Conservation (phyloP, 495 filamentous ascomycete genomes). For the Aspergillus kassunensis region DNA sequence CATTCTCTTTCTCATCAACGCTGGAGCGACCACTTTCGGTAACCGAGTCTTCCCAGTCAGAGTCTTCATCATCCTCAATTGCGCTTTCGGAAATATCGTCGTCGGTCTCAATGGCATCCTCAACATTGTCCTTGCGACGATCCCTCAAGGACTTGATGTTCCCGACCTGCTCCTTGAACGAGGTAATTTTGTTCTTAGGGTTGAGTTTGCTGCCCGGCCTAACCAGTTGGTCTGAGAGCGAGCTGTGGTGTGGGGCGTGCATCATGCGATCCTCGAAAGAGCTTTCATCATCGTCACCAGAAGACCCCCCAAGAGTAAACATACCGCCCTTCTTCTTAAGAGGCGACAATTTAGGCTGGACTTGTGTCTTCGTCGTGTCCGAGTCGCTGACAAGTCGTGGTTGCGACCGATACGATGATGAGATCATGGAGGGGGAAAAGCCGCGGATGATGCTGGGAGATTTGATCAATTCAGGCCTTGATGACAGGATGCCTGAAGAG, state of each 20-base stretch:
- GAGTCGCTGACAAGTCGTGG: slow-evolving; percentile 48
- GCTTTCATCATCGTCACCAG: slow-evolving; percentile 76
- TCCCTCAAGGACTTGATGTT: slow-evolving; percentile 59
- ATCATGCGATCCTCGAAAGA: slow-evolving; percentile 69
- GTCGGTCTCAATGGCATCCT: slow-evolving; percentile 71
- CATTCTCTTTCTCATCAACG: slow-evolving; percentile 68
- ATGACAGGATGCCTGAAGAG: slow-evolving; percentile 32
- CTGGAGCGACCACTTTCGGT: slow-evolving; percentile 80
- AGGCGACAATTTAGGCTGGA: slow-evolving; percentile 43
- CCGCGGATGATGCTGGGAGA: slow-evolving; percentile 79
- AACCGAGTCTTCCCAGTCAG: slow-evolving; percentile 89
- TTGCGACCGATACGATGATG: slow-evolving; percentile 66
- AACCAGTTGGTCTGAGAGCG: slow-evolving; percentile 50
- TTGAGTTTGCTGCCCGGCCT: slow-evolving; percentile 29
- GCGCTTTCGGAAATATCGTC: slow-evolving; percentile 75
- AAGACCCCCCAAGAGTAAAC: slow-evolving; percentile 73
- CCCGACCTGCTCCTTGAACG: slow-evolving; percentile 75
- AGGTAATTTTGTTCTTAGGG: slow-evolving; percentile 69
- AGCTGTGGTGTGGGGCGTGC: slow-evolving; percentile 41
- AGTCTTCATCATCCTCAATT: slow-evolving; percentile 84
- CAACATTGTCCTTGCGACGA: slow-evolving; percentile 57
- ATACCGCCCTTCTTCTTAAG: slow-evolving; percentile 58
- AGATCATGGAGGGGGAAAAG: slow-evolving; percentile 75
- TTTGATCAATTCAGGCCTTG: slow-evolving; percentile 46
- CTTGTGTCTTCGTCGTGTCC: slow-evolving; percentile 41